phyloP scores from a whole-genome alignment of 345 rosid species.

The Erucastrum elatum region DNA sequence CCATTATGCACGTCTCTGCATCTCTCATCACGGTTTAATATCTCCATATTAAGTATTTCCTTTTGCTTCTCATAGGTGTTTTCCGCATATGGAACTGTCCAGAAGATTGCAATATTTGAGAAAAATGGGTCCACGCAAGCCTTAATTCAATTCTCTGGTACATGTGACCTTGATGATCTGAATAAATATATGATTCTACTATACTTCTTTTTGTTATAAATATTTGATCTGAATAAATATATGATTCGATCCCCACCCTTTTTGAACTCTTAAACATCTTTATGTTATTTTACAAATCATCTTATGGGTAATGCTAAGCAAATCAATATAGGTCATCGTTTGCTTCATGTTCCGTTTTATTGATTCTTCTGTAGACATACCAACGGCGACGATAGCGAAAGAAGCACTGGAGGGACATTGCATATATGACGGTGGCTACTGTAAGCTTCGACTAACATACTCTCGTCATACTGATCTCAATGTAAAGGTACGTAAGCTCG shows the following conservation, averaged over 20 bases:
- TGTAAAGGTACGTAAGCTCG: constrained; percentile 87
- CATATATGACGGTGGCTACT: constrained; percentile 99
- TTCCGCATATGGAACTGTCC: constrained; percentile 86
- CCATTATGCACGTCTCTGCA: constrained; percentile 1
- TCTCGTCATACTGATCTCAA: constrained; percentile 99
- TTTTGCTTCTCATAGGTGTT: constrained; percentile 56
- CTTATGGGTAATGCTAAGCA: background rate
- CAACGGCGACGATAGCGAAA: constrained; percentile 83
- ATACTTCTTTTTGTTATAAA: background rate
- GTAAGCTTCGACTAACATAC: constrained; percentile 99
- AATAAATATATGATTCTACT: background rate
- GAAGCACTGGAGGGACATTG: constrained; percentile 95
- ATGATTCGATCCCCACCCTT: too few species aligned
- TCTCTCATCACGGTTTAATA: background rate
- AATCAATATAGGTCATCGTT: background rate
- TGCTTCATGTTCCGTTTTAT: background rate
- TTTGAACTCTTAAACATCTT: too few species aligned
- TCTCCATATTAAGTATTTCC: background rate
- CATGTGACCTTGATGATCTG: constrained; percentile 24
- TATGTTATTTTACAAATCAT: background rate
- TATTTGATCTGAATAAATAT: too few species aligned
- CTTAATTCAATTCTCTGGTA: constrained; percentile 85
- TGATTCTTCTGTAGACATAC: constrained; percentile 51
- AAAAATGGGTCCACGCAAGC: constrained; percentile 98
- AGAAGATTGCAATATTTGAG: constrained; percentile 95